Evolutionary conservation across 2,329 filamentous ascomycete species (phyloP).

Genomic region (Mycocentrospora acerina): DNA sequence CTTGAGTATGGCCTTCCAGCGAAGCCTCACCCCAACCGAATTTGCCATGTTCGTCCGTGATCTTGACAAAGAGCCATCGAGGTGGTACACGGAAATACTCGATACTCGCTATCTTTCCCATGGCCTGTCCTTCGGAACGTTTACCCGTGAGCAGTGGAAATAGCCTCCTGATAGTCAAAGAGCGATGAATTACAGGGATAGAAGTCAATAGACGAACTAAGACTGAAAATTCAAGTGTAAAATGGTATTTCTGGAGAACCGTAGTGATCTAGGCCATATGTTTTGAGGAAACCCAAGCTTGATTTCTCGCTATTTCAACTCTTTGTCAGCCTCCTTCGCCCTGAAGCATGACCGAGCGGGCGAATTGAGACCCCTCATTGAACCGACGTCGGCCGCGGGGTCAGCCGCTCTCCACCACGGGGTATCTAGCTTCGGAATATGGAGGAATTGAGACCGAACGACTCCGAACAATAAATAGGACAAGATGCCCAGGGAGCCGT

Average conservation of each 20-base stretch:
- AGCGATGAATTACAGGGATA: too few species aligned
- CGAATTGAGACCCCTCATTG: conserved; percentile 7
- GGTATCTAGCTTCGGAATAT: conserved; percentile 28
- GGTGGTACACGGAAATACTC: conserved; percentile 76
- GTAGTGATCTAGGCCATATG: too few species aligned
- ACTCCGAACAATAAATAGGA: conserved; percentile 12
- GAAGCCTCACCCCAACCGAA: conserved; percentile 75
- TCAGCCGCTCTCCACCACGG: conserved; percentile 20
- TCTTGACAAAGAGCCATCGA: conserved; percentile 76
- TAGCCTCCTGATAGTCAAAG: too few species aligned
- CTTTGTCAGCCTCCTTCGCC: neutral
- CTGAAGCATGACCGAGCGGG: neutral
- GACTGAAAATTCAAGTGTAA: too few species aligned
- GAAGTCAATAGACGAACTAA: too few species aligned
- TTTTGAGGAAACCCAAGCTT: too few species aligned
- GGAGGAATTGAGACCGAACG: conserved; percentile 28
- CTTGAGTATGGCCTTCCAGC: conserved; percentile 71
- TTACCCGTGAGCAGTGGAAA: too few species aligned
- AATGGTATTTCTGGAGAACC: too few species aligned
- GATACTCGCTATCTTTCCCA: conserved; percentile 65
- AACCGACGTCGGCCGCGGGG: conserved; percentile 30
- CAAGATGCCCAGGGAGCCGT: conserved; percentile 6
- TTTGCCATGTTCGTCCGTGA: conserved; percentile 65
- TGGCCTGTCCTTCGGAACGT: too few species aligned
- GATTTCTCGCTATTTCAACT: neutral